Conservation (phyloP, 129 eudicot species). For the Heracleum sosnowskyi region DNA sequence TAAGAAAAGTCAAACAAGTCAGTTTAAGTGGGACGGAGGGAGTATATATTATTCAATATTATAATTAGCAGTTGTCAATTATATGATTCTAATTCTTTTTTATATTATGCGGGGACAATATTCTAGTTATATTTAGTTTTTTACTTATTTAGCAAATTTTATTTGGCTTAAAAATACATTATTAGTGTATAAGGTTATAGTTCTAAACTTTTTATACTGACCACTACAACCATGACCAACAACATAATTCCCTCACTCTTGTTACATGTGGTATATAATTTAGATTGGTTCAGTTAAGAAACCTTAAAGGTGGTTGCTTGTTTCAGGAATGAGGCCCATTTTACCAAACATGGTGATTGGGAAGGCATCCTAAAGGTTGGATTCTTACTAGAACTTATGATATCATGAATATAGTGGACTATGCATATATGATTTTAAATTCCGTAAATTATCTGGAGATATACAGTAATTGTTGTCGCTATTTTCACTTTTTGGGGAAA, state of each 20-base stretch:
- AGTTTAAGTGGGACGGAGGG: too few relatives aligned
- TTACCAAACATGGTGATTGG: slow-evolving; percentile 85
- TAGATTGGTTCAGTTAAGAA: neutral
- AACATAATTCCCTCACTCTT: neutral
- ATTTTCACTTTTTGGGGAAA: neutral
- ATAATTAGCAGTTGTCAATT: neutral
- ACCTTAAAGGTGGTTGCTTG: neutral
- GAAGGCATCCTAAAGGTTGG: slow-evolving; percentile 85
- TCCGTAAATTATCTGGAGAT: neutral
- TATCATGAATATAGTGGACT: neutral
- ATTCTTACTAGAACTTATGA: slow-evolving; percentile 6
- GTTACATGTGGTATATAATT: neutral
- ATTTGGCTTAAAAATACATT: neutral
- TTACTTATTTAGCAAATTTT: neutral
- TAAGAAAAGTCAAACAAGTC: too few relatives aligned
- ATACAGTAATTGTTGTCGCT: neutral
- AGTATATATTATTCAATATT: neutral
- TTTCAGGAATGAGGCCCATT: slow-evolving; percentile 75
- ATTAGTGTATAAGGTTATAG: neutral
- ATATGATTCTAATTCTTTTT: too few relatives aligned
- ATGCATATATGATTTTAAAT: neutral
- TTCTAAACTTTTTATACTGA: neutral
- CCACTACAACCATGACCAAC: neutral
- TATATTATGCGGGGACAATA: neutral
- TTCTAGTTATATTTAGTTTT: neutral